These are phyloP conservation scores for Discostella stelligera DNA, from an alignment of 352 stramenopile species.

Conservation along the genomic window DNA sequence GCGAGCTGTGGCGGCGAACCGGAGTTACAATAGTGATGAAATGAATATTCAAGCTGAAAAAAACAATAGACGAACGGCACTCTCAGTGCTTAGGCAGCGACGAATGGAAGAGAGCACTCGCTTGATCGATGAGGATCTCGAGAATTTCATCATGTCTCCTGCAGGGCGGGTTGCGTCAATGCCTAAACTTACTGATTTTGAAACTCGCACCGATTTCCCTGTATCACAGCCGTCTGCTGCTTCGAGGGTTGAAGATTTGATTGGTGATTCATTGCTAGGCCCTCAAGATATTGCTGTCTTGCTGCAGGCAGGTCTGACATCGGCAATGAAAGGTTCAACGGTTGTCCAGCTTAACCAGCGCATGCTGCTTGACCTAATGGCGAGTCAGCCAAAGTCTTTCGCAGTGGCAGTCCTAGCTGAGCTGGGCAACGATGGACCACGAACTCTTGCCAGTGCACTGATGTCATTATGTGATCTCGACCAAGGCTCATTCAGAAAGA, in stretches of 20 bases:
- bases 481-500: conserved; percentile 75
- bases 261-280: conserved; percentile 81
- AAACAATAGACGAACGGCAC: conserved; percentile 30
- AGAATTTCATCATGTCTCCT: conserved; percentile 63
- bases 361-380: conserved; percentile 83
- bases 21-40: conserved; percentile 12
- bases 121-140: conserved; percentile 31
- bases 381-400: conserved; percentile 76
- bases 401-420: conserved; percentile 79
- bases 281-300: conserved; percentile 81
- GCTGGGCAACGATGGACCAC: conserved; percentile 67
- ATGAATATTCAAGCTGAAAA: conserved; percentile 22
- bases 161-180: conserved; percentile 68
- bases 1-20: conserved; percentile 26
- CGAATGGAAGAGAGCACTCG: conserved; percentile 34
- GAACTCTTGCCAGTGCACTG: conserved; percentile 48
- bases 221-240: conserved; percentile 12
- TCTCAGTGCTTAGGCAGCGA: conserved; percentile 36
- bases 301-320: conserved; percentile 79
- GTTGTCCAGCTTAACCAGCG: conserved; percentile 84
- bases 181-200: conserved; percentile 40
- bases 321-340: conserved; percentile 80
- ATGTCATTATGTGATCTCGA: conserved; percentile 79
- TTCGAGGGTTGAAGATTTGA: conserved; percentile 49
- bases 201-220: conserved; percentile 9